Evolutionary conservation across 2,329 filamentous ascomycete genomes (phyloP).

Genomic region (Cercospora berteroae): DNA sequence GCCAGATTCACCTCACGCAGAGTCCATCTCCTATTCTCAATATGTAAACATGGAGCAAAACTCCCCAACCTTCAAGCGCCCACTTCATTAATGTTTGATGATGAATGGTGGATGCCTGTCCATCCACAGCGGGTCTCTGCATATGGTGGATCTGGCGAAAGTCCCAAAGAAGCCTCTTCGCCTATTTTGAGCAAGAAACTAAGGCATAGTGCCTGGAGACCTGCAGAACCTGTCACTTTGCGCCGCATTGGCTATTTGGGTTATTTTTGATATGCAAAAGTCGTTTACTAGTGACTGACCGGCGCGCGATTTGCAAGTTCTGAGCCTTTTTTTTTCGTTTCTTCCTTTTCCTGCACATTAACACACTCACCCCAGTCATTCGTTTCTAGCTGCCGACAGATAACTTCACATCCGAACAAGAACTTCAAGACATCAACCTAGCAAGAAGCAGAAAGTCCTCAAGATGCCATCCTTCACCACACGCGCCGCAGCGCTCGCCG

Average conservation of each 20-base stretch:
- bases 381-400: constrained; percentile 4
- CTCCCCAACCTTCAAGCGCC: not conserved
- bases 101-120: not conserved
- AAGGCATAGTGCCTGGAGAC: not conserved
- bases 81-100: not conserved
- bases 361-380: constrained; percentile 15
- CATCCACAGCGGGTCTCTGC: constrained; percentile 1
- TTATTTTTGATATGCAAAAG: constrained; percentile 1
- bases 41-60: not conserved
- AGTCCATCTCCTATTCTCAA: not conserved
- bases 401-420: not conserved
- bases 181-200: constrained; percentile 1
- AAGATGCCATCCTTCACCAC: constrained; percentile 11
- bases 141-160: not conserved
- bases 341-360: not conserved
- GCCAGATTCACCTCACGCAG: not conserved
- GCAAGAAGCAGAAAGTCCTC: not conserved
- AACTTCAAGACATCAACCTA: not conserved
- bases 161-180: not conserved
- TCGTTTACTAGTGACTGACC: not conserved
- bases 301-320: not conserved
- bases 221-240: not conserved
- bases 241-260: not conserved
- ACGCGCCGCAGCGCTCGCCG: constrained; percentile 14
- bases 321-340: not conserved